phyloP scores from a whole-genome alignment of 768 basidiomycete genomes.

The Cystobasidium onofrii region DNA sequence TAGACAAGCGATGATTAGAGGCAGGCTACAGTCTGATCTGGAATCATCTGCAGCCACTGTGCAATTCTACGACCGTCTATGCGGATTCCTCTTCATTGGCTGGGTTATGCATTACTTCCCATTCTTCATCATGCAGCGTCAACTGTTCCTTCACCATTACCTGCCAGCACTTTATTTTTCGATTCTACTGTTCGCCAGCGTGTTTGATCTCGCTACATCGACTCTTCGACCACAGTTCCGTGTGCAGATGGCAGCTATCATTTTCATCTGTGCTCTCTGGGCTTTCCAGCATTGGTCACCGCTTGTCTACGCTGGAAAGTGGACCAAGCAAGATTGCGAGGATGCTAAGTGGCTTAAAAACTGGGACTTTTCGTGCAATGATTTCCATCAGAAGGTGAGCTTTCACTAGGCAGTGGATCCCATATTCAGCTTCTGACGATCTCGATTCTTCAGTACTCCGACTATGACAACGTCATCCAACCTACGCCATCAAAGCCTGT shows the following conservation, averaged over 20 bases:
- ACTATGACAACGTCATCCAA: constrained; percentile 25
- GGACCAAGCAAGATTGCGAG: constrained; percentile 74
- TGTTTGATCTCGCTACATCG: constrained; percentile 80
- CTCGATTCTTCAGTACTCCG: constrained; percentile 13
- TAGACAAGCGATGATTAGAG: no score
- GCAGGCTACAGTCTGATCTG: background rate
- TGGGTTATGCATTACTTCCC: constrained; percentile 92
- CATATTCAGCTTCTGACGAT: no score
- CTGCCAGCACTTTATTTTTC: constrained; percentile 92
- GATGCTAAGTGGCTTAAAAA: constrained; percentile 76
- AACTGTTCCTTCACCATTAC: constrained; percentile 96
- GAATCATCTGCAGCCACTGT: constrained; percentile 59
- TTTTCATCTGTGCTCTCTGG: constrained; percentile 56
- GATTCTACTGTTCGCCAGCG: constrained; percentile 64
- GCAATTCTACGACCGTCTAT: constrained; percentile 81
- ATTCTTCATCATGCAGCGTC: constrained; percentile 94
- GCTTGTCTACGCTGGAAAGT: constrained; percentile 69
- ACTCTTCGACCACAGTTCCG: constrained; percentile 65
- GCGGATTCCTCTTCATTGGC: constrained; percentile 82
- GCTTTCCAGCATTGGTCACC: constrained; percentile 72
- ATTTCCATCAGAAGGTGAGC: constrained; percentile 19
- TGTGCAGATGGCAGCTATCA: constrained; percentile 66
- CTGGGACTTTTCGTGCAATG: constrained; percentile 83
- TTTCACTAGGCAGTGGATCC: no score
- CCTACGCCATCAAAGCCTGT: constrained; percentile 32